Conservation (phyloP, 2,329 filamentous ascomycete species). For the Penicillium janthinellum region DNA sequence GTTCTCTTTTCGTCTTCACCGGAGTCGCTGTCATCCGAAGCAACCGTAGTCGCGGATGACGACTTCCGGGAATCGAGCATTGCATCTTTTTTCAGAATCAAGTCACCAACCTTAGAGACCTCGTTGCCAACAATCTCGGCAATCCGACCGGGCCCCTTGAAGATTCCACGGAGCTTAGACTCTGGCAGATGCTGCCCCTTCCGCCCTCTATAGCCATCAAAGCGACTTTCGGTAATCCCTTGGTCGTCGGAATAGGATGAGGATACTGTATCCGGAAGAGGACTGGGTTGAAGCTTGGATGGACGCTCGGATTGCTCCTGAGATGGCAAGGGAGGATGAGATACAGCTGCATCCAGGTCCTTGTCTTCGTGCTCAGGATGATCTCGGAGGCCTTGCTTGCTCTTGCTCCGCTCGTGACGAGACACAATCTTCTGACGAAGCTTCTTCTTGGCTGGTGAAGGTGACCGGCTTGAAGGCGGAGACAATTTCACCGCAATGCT, state of each 20-base stretch:
- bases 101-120: slow-evolving; percentile 62
- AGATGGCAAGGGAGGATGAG: slow-evolving; percentile 19
- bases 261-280: slow-evolving; percentile 30
- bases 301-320: slow-evolving; percentile 19
- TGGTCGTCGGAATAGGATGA: slow-evolving; percentile 30
- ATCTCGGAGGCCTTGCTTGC: slow-evolving; percentile 45
- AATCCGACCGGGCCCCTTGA: slow-evolving; percentile 71
- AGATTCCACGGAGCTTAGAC: slow-evolving; percentile 70
- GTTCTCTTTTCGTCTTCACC: slow-evolving; percentile 46
- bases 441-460: slow-evolving; percentile 65
- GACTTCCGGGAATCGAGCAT: slow-evolving; percentile 45
- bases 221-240: slow-evolving; percentile 20
- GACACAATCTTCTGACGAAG: slow-evolving; percentile 45
- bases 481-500: slow-evolving; percentile 66
- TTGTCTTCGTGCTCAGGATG: slow-evolving; percentile 22
- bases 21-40: slow-evolving; percentile 52
- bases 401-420: slow-evolving; percentile 42
- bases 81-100: slow-evolving; percentile 61
- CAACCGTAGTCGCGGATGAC: slow-evolving; percentile 48
- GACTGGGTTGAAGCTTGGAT: slow-evolving; percentile 31
- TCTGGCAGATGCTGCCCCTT: slow-evolving; percentile 45
- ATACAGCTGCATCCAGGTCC: slow-evolving; percentile 17
- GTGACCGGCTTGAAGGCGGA: slow-evolving; percentile 62
- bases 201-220: slow-evolving; percentile 30
- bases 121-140: slow-evolving; percentile 71